Evolutionary conservation across 2,329 filamentous ascomycete species (phyloP).

Genomic region (Chrysoporthe austroafricana): DNA sequence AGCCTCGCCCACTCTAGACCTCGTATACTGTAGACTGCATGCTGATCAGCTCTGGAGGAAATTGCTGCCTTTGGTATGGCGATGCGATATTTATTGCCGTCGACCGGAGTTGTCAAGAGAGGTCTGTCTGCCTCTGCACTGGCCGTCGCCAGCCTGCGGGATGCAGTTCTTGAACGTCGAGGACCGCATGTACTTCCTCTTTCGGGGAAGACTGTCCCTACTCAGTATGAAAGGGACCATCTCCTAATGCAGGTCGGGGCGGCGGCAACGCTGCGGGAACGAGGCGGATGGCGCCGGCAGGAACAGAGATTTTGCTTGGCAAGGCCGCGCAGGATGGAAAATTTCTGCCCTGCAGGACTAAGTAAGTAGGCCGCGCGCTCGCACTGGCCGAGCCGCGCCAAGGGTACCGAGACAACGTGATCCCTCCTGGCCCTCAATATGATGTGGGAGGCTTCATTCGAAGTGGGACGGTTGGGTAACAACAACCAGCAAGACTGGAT

Average conservation of each 20-base stretch:
- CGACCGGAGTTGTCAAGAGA: neutral
- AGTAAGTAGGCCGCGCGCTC: neutral
- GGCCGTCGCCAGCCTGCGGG: neutral
- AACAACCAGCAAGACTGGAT: conserved; percentile 21
- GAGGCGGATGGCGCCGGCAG: conserved; percentile 12
- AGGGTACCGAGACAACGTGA: conserved; percentile 1
- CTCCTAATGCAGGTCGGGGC: neutral
- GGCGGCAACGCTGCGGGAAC: conserved; percentile 5
- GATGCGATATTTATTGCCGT: too few relatives aligned
- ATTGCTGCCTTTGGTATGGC: too few relatives aligned
- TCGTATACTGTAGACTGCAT: neutral
- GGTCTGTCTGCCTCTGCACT: neutral
- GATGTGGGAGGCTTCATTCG: conserved; percentile 8
- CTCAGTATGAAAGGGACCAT: neutral
- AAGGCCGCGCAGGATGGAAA: neutral
- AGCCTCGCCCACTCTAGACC: neutral
- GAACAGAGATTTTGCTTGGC: conserved; percentile 19
- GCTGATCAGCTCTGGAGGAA: neutral
- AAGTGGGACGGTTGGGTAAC: conserved; percentile 25
- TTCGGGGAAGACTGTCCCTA: conserved; percentile 6
- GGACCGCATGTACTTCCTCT: conserved; percentile 7
- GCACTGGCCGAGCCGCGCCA: neutral
- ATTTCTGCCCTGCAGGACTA: neutral
- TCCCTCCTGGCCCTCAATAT: conserved; percentile 4
- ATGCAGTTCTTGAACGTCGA: neutral